Base-by-base conservation (phyloP, 2,329 filamentous ascomycete genomes). In the Metarhizium guizhouense region DNA sequence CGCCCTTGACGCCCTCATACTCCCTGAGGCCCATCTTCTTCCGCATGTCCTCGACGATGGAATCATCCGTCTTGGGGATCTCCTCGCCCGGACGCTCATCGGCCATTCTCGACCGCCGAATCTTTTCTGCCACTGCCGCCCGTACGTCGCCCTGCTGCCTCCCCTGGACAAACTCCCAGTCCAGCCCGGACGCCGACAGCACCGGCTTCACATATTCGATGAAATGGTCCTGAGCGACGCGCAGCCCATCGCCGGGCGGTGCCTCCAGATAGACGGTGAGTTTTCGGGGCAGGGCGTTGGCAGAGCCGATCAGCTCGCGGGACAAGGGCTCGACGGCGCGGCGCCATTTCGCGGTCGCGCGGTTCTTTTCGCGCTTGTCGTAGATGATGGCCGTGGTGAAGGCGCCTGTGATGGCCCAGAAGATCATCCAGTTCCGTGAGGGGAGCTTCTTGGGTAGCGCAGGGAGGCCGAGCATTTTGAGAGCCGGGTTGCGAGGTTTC, bases 371-470 rank as follows among this genome's bases (percentile, higher is more conserved):
- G 58, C 89, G 86, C 67, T 90, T 90, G 73, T 99, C 94, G 77
- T 99, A 96, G 67, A 94, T 81, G 55, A 97, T 80, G 53, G 90
- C 88, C 16, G 83, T 84, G 6, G 89, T 84, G 67, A 96, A 87
- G 50, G 88, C 83, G 54, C 86, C 86, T 11, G 87, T 86, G 55
- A 97, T 71, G 50, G 87, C 79, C 72, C 92, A 84, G 75, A 99
- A 99, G 66, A 99, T 96, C 74, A 94, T 84, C 94, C 94, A 99
- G 70, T 97, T 97, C 59, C 94, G 88, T 18, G 93, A 97, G 7
- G 94, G 94, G 18, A 99, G 83, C 71, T 85, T 90, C 63, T 85
- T 81, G 57, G 88, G 87, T 58, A 96, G 82, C 62, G 86, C 88
- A 52, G 93, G 93, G 57, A 99, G 76, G 56, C 93, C 93, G 74